These are phyloP conservation scores for Acmispon strigosus DNA, from an alignment of 306 rosid species.

Conservation along the genomic window DNA sequence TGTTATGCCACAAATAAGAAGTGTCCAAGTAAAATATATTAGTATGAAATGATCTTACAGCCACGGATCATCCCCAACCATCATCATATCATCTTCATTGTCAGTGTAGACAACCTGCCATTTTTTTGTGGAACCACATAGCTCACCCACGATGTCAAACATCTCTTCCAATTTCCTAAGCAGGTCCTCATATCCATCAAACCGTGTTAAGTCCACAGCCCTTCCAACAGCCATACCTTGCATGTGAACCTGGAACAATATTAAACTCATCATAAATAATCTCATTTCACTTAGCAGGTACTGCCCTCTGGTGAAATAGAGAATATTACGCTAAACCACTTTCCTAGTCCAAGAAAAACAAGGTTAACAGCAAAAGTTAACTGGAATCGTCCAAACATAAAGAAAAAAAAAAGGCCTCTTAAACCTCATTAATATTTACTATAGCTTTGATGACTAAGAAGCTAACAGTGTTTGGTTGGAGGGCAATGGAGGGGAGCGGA, in stretches of 20 bases:
- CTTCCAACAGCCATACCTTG: conserved; percentile 98
- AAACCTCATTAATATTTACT: neutral
- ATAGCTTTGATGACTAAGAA: neutral
- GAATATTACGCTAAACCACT: neutral
- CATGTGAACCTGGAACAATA: conserved; percentile 78
- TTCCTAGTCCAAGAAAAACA: conserved; percentile 1
- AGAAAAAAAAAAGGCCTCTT: neutral
- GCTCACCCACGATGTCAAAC: conserved; percentile 89
- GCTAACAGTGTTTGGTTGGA: neutral
- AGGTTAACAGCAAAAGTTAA: neutral
- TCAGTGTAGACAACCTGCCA: conserved; percentile 96
- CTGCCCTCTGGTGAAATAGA: neutral
- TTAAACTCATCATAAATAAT: conserved; percentile 10
- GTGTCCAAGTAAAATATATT: neutral
- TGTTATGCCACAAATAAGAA: neutral
- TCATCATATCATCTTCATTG: conserved; percentile 96
- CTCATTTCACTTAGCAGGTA: conserved; percentile 6
- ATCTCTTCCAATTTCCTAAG: conserved; percentile 79
- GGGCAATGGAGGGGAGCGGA: too few species aligned
- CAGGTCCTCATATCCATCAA: conserved; percentile 72
- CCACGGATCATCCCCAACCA: conserved; percentile 99
- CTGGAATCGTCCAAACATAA: neutral
- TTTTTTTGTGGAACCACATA: conserved; percentile 60
- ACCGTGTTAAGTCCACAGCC: conserved; percentile 86
- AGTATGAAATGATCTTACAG: conserved; percentile 50